Percentiles rank a stretch among this genome's conserved stretches.
phyloP scores from a whole-genome alignment of 106 monocot genomes.

The Xerophyta viscosa region DNA sequence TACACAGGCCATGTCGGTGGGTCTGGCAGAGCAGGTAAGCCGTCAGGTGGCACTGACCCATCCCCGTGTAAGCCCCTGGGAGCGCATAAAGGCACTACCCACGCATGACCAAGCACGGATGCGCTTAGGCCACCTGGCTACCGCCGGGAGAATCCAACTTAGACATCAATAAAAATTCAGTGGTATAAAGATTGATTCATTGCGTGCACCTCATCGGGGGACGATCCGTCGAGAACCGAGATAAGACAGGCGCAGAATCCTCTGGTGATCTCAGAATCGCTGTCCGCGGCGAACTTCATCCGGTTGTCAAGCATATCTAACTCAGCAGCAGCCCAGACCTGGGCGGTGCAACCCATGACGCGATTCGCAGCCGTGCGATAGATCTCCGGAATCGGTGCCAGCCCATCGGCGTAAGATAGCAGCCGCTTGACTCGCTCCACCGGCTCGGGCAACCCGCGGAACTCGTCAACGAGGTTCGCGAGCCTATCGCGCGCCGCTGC shows the following conservation, averaged over 20 bases:
- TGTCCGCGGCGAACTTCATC: slow-evolving; percentile 76
- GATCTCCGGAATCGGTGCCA: slow-evolving; percentile 36
- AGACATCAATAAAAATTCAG: too few relatives aligned
- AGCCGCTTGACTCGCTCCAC: slow-evolving; percentile 80
- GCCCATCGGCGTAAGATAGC: slow-evolving; percentile 57
- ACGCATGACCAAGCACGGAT: too few relatives aligned
- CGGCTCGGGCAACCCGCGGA: slow-evolving; percentile 44
- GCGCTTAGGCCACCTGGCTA: too few relatives aligned
- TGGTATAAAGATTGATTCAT: too few relatives aligned
- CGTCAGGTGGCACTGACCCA: too few relatives aligned
- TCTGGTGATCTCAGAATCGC: slow-evolving; percentile 86
- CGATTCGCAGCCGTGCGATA: slow-evolving; percentile 47
- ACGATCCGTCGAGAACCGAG: slow-evolving; percentile 58
- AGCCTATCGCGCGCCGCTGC: slow-evolving; percentile 23
- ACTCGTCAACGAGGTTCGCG: slow-evolving; percentile 49
- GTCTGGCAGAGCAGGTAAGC: too few relatives aligned
- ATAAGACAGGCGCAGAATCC: slow-evolving; percentile 90
- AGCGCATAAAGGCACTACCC: too few relatives aligned
- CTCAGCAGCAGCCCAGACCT: slow-evolving; percentile 57
- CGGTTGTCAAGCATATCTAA: slow-evolving; percentile 22
- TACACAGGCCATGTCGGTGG: too few relatives aligned
- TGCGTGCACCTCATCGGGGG: slow-evolving; percentile 37
- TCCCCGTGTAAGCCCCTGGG: too few relatives aligned
- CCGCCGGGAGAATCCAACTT: too few relatives aligned
- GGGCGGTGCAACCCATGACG: slow-evolving; percentile 93